Base-by-base conservation (phyloP, 495 filamentous ascomycete genomes). In the Aspergillus baeticus region DNA sequence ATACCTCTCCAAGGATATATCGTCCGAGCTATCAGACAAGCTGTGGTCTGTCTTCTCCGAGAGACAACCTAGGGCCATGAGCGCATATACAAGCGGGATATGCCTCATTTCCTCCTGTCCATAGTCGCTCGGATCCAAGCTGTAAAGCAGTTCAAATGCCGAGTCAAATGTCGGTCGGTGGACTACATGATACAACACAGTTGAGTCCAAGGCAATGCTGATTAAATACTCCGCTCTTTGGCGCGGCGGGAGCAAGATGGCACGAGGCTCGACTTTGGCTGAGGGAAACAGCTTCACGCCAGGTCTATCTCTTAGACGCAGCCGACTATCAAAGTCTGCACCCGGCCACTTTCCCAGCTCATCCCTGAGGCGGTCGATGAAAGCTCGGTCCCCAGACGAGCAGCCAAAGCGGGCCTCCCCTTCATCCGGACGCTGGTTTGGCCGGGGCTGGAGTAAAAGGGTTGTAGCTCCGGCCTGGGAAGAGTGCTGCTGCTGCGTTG, bases 51-150 rank as follows among this genome's bases (percentile, higher is more conserved):
- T 6, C 17, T 35, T 23, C 36, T 49, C 36, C 11, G 48, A 54
- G 0, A 59, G 35, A 34, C 42, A 49, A 17, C 57, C 57, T 22
- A 59, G 20, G 5, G 57, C 50, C 57, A 59, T 59, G 8, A 59
- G 50, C 2, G 50, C 21, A 31, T 54, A 54, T 8, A 54, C 13
- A 3, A 59, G 51, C 13, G 50, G 43, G 7, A 59, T 35, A 23
- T 49, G 42, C 10, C 11, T 42, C 6, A 17, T 42, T 36, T 59
- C 57, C 15, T 47, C 44, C 4, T 41, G 44, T 10, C 50, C 43
- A n/a, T 59, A 54, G 13, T 59, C 57, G 6, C n/a, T 31, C 6
- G 20, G 22, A 21, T 59, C 43, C 15, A 59, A 18, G 1, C 43
- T 42, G 42, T 48, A 59, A 4, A 59, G 14, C 36, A 59, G 48